Conservation (phyloP, 306 rosid species). For the Rosa chinensis region DNA sequence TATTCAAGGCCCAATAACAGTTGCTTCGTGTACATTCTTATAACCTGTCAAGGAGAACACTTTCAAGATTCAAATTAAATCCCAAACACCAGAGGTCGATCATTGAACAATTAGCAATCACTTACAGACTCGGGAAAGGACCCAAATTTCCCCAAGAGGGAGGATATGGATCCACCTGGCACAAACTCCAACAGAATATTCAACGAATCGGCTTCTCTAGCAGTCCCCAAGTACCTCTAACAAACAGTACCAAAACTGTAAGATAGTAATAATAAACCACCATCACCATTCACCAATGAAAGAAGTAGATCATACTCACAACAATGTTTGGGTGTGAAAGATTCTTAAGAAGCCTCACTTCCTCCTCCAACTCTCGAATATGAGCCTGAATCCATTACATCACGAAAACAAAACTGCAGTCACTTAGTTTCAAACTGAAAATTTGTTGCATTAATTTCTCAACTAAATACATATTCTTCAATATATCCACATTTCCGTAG, state of each 20-base stretch:
- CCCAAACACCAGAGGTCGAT: conserved; percentile 5
- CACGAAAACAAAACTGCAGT: conserved; percentile 8
- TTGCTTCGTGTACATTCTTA: conserved; percentile 82
- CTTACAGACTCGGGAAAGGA: conserved; percentile 93
- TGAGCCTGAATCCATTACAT: conserved; percentile 57
- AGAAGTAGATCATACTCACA: conserved; percentile 47
- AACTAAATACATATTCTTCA: background rate
- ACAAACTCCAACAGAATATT: conserved; percentile 92
- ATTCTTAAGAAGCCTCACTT: conserved; percentile 84
- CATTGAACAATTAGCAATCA: conserved; percentile 23
- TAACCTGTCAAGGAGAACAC: conserved; percentile 49
- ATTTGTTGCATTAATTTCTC: background rate
- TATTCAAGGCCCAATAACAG: conserved; percentile 84
- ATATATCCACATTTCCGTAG: background rate
- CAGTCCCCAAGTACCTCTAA: conserved; percentile 89
- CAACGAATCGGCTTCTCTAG: conserved; percentile 79
- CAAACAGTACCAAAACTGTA: background rate
- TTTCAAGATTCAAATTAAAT: conserved; percentile 12
- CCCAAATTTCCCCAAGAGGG: conserved; percentile 86
- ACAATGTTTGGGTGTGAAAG: conserved; percentile 91
- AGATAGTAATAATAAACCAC: conserved; percentile 8
- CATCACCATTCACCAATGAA: conserved; percentile 14
- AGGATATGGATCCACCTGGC: conserved; percentile 92
- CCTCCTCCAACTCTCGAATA: conserved; percentile 87
- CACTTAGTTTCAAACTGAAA: conserved; percentile 26